Percentiles rank a stretch among this genome's conserved stretches.
These are phyloP conservation scores for Adansonia rubrostipa DNA, from an alignment of 441 rosid species.

Conservation along the genomic window DNA sequence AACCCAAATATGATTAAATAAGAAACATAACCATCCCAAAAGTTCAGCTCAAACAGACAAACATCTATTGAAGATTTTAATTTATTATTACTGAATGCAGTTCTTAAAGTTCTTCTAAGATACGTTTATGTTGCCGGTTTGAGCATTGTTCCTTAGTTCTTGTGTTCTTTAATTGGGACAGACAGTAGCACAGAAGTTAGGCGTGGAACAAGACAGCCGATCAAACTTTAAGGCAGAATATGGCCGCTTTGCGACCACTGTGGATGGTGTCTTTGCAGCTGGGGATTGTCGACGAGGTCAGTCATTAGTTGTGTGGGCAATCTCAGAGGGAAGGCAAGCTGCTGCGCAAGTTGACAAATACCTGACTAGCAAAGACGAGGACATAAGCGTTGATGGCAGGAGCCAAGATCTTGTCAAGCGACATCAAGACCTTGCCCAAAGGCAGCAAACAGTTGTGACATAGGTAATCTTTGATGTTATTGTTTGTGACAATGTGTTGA, in stretches of 20 bases:
- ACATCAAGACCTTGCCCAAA: conserved; percentile 35
- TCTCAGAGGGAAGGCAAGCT: conserved; percentile 95
- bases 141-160: neutral
- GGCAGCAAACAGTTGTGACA: conserved; percentile 49
- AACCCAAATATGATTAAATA: neutral
- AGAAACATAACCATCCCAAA: neutral
- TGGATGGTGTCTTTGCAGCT: conserved; percentile 91
- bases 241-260: conserved; percentile 83
- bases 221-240: conserved; percentile 96
- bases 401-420: conserved; percentile 29
- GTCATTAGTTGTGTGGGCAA: conserved; percentile 98
- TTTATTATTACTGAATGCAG: neutral
- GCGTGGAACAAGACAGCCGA: conserved; percentile 77
- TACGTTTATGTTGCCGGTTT: neutral
- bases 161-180: conserved; percentile 33
- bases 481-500: neutral
- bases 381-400: neutral
- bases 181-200: conserved; percentile 89
- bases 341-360: conserved; percentile 89
- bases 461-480: conserved; percentile 26
- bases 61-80: neutral
- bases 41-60: neutral
- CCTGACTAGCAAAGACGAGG: conserved; percentile 45
- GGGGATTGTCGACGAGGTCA: conserved; percentile 99
- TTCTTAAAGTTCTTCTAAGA: neutral